Base-by-base conservation (phyloP, 129 eudicot genomes). In the Artemisia annua region DNA sequence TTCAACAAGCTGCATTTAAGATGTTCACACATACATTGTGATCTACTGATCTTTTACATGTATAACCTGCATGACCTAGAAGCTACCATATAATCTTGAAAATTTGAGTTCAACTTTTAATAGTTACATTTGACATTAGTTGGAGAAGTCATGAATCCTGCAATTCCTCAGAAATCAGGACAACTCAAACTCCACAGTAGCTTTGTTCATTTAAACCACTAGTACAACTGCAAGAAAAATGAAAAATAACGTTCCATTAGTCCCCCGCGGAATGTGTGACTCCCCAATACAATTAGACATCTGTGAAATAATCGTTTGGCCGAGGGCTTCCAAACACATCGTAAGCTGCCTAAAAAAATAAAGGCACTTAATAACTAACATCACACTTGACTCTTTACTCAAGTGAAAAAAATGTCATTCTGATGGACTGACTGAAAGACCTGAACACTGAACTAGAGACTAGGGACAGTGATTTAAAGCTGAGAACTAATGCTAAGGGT, bases 11-110 rank as follows among this genome's bases (percentile, higher is more conserved):
- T 76, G 80, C 74, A 76, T 67, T 76, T 67, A 67, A 67, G 16
- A 76, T 56, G 80, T 50, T 15, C 56, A 67, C 74, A 76, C 73
- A 63, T 67, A 76, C 74, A 76, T 67, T 28, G 35, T 55, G 60
- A 67, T 76, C 73, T 48, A 24, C 46, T 39, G 46, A 39, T 39
- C 46, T 39, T 39, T 67, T 48, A 67, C 80, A 76, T 57, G 79
- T 75, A 75, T 74, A 64, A 22, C 77, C 78, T 77, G 70, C 71
- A 75, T 75, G 76, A 20, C 15, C 67, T 72, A 58, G 76, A 75
- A 75, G 74, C 48, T 75, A 75, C 22, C 60, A 66, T 66, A 50
- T 50, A 7, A 48, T 67, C 72, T 13, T 71, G 74, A 70, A 53
- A 30, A 32, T 24, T 32, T 20, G 67, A 57, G 24, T 44, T 64